phyloP scores from a whole-genome alignment of 169 alveolate species.

The Plasmodium billcollinsi region DNA sequence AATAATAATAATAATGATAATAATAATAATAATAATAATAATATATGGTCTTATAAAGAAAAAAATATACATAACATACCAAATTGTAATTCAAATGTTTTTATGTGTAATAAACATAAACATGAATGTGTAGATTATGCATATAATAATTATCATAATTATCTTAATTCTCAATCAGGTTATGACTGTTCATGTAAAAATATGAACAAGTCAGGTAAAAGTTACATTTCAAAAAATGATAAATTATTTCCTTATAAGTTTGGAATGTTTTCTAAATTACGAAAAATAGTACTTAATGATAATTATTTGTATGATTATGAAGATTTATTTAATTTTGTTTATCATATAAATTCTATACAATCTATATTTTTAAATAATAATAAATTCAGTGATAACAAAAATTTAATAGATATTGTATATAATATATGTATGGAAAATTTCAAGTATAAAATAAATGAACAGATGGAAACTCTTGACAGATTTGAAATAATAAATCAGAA shows the following conservation, averaged over 20 bases:
- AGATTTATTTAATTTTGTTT: slow-evolving; percentile 50
- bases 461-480: background rate
- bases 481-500: slow-evolving; percentile 33
- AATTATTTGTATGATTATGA: slow-evolving; percentile 65
- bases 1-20: too few relatives aligned
- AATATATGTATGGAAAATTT: slow-evolving; percentile 18
- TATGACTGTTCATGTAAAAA: background rate
- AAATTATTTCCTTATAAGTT: background rate
- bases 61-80: too few relatives aligned
- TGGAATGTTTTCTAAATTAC: slow-evolving; percentile 10
- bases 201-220: background rate
- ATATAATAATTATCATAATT: too few relatives aligned
- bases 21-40: too few relatives aligned
- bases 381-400: slow-evolving; percentile 37
- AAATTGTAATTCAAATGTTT: too few relatives aligned
- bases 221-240: background rate
- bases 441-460: background rate
- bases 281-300: slow-evolving; percentile 64
- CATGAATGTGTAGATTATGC: too few relatives aligned
- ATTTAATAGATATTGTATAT: slow-evolving; percentile 28
- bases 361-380: slow-evolving; percentile 47
- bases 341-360: slow-evolving; percentile 17
- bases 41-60: too few relatives aligned
- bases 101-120: too few relatives aligned
- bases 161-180: background rate